These are phyloP conservation scores for Linderniella brevidens DNA, from an alignment of 257 asterid genomes.

Conservation along the genomic window DNA sequence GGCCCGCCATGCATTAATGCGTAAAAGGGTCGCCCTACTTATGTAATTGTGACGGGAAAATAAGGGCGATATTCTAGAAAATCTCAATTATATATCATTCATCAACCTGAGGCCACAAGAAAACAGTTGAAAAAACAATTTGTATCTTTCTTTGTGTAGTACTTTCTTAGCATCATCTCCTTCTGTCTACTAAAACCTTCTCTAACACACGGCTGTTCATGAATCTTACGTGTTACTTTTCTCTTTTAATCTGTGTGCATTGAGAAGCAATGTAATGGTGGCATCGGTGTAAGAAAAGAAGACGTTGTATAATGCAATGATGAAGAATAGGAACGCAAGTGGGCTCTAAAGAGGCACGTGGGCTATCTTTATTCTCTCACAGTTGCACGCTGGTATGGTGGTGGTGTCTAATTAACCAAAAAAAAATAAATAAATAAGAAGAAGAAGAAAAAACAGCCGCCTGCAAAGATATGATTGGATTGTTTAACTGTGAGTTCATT, in stretches of 20 bases:
- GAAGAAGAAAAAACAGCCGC: too few relatives aligned
- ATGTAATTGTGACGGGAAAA: slow-evolving; percentile 12
- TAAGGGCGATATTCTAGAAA: slow-evolving; percentile 8
- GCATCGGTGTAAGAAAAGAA: slow-evolving; percentile 9
- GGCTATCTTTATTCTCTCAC: slow-evolving; percentile 26
- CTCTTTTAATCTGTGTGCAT: too few relatives aligned
- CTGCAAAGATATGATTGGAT: too few relatives aligned
- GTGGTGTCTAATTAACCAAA: too few relatives aligned
- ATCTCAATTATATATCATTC: slow-evolving; percentile 11
- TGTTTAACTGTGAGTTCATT: too few relatives aligned
- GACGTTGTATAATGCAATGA: slow-evolving; percentile 30
- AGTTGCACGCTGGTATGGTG: slow-evolving; percentile 43
- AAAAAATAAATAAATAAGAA: too few relatives aligned
- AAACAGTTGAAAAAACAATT: slow-evolving; percentile 7
- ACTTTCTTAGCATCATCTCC: slow-evolving; percentile 9
- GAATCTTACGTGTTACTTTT: too few relatives aligned
- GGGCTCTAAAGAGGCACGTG: slow-evolving; percentile 62
- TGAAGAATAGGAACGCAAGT: slow-evolving; percentile 37
- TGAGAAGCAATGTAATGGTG: slow-evolving; percentile 15
- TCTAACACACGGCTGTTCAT: too few relatives aligned
- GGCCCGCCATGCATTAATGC: slow-evolving; percentile 54
- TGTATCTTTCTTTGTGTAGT: not conserved
- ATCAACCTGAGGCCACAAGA: slow-evolving; percentile 24
- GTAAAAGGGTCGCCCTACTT: slow-evolving; percentile 16
- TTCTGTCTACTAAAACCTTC: slow-evolving; percentile 15